Evolutionary conservation across 164 flowering plant species (phyloP), one percentile per base, ranked within the genome.

Genomic region (Sedum album): DNA sequence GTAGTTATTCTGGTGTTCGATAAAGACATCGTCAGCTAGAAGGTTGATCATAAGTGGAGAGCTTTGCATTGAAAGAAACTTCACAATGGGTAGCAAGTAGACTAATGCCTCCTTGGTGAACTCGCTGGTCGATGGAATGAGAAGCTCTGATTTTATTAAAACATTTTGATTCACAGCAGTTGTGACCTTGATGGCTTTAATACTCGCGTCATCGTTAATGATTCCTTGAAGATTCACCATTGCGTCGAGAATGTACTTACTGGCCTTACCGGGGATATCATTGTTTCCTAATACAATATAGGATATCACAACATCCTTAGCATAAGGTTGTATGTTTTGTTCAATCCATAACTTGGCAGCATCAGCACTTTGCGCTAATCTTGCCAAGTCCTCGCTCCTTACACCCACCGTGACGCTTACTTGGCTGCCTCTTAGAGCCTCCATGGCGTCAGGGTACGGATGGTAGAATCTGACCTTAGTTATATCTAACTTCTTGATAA

Each of bases 21-120:
- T 67, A 31, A 73, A 80, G 6, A 74, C 72, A 20, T 75, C 76
- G 64, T 83, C 80, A 14, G 85, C 83, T 62, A 80, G 78, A 25
- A 76, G 76, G 42, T 81, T 85, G 68, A 76, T 39, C 69, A 83
- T 38, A 0, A 83, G 76, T 0, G 82, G 79, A 0, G 79, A 55
- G 1, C 67, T 30, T 0, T 63, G 55, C 10, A n/a, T 33, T 0
- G 75, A 65, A 15, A 79, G 66, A 31, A 76, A 75, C 10, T 17
- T 5, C 8, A 75, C 36, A 4, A 81, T 70, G 15, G 36, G 67
- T 0, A 5, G 35, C 75, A 79, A 57, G 26, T 1, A 38, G 0
- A 21, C 10, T 7, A 7, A 0, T 0, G 71, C 71, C 13, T 69
- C 70, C 0, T 13, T 21, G 0, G 73, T 17, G 70, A 85, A 85